Conservation (phyloP, 768 basidiomycete species). For the Collybia sordida region DNA sequence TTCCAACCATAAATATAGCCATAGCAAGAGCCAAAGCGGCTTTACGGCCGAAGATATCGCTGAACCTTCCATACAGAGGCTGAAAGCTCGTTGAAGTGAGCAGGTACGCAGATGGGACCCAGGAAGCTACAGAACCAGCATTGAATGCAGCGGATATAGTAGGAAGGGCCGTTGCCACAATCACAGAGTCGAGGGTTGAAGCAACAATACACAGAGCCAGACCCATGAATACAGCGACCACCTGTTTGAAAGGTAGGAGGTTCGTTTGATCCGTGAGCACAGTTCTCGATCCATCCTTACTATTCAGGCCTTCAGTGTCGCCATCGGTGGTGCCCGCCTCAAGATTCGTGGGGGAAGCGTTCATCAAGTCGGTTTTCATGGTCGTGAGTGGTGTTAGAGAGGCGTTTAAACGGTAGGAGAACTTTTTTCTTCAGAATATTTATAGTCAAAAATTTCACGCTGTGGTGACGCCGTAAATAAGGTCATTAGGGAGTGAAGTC, state of each 20-base stretch:
- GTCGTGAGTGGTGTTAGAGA: too few relatives aligned
- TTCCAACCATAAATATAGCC: slow-evolving; percentile 65
- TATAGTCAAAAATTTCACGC: too few relatives aligned
- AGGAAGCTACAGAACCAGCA: slow-evolving; percentile 60
- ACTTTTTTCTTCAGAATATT: too few relatives aligned
- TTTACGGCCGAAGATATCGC: slow-evolving; percentile 70
- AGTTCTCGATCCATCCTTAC: neutral
- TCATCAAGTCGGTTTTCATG: too few relatives aligned
- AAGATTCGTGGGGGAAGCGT: too few relatives aligned
- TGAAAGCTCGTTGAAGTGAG: slow-evolving; percentile 67
- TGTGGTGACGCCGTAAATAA: too few relatives aligned
- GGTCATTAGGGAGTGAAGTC: too few relatives aligned
- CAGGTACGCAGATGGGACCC: slow-evolving; percentile 74
- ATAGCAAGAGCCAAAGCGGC: slow-evolving; percentile 55
- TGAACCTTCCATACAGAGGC: slow-evolving; percentile 59
- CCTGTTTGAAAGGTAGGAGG: slow-evolving; percentile 62
- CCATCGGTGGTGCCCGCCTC: too few relatives aligned
- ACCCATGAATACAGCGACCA: slow-evolving; percentile 61
- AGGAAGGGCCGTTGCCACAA: slow-evolving; percentile 71
- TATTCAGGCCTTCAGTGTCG: too few relatives aligned
- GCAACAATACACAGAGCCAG: slow-evolving; percentile 62
- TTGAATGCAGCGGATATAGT: slow-evolving; percentile 67
- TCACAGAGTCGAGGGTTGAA: slow-evolving; percentile 67
- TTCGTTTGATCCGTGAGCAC: slow-evolving; percentile 74
- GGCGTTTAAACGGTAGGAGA: too few relatives aligned